These are phyloP conservation scores for Penicillium nordicum DNA, from an alignment of 2,329 filamentous ascomycete species.

Conservation along the genomic window DNA sequence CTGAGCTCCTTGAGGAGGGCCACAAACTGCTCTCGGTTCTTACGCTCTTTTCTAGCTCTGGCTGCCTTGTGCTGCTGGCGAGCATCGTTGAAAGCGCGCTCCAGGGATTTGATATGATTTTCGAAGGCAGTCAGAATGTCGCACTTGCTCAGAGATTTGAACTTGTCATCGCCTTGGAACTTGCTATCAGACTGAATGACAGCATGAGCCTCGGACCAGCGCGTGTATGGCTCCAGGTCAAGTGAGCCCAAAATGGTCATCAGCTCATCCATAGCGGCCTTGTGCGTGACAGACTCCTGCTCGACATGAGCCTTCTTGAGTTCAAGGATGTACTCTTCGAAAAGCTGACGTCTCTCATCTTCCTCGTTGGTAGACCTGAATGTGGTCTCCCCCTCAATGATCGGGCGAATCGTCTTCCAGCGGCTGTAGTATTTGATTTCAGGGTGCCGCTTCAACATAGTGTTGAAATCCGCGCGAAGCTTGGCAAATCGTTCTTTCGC, in stretches of 20 bases:
- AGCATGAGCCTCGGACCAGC: slow-evolving; percentile 86
- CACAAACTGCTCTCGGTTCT: slow-evolving; percentile 77
- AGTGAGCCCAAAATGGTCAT: slow-evolving; percentile 73
- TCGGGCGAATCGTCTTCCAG: slow-evolving; percentile 92
- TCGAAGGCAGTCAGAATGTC: slow-evolving; percentile 92
- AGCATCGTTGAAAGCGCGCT: slow-evolving; percentile 85
- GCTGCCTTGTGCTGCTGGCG: slow-evolving; percentile 82
- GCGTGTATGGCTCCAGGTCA: slow-evolving; percentile 85
- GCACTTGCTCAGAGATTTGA: slow-evolving; percentile 77
- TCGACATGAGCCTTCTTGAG: slow-evolving; percentile 79
- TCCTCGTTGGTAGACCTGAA: slow-evolving; percentile 90
- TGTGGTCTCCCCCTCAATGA: slow-evolving; percentile 91
- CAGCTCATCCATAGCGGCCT: slow-evolving; percentile 80
- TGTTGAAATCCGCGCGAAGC: slow-evolving; percentile 87
- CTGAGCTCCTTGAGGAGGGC: slow-evolving; percentile 71
- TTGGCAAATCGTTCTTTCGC: slow-evolving; percentile 91
- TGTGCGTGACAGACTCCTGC: slow-evolving; percentile 67
- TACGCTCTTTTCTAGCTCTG: slow-evolving; percentile 77
- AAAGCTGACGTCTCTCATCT: slow-evolving; percentile 80
- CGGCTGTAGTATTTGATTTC: slow-evolving; percentile 96
- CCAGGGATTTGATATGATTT: slow-evolving; percentile 87
- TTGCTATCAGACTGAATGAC: slow-evolving; percentile 73
- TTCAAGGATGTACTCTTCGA: slow-evolving; percentile 86
- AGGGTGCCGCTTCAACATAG: slow-evolving; percentile 92
- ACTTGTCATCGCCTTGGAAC: slow-evolving; percentile 79